Evolutionary conservation across 495 filamentous ascomycete genomes (phyloP).

Genomic region (Physcia stellaris): DNA sequence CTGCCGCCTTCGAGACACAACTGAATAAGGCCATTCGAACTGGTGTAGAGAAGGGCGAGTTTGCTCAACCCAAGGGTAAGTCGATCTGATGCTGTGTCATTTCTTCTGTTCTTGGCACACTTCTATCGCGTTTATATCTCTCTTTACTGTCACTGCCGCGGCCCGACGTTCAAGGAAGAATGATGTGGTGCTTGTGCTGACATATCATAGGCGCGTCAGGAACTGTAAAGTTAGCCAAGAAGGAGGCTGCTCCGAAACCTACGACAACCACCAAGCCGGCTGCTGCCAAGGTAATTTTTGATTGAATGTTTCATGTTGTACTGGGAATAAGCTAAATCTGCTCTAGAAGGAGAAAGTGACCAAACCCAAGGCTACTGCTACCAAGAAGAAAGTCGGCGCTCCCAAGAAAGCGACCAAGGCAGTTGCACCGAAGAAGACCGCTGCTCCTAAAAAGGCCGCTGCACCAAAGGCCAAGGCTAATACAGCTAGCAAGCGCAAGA

Average conservation of each 20-base stretch:
- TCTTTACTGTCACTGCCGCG: too few relatives aligned
- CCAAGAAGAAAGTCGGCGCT: constrained; percentile 38
- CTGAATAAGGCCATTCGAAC: constrained; percentile 87
- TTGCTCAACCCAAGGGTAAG: constrained; percentile 92
- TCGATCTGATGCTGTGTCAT: constrained; percentile 6
- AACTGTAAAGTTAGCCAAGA: constrained; percentile 93
- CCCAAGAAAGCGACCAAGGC: constrained; percentile 37
- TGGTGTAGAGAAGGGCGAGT: constrained; percentile 81
- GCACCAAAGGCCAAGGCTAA: constrained; percentile 37
- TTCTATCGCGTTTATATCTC: not conserved
- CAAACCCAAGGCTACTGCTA: constrained; percentile 36
- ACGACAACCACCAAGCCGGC: constrained; percentile 29
- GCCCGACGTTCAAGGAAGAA: too few relatives aligned
- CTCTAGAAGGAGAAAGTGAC: constrained; percentile 16
- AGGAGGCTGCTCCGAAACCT: constrained; percentile 42
- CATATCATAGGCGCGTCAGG: constrained; percentile 63
- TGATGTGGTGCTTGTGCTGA: not conserved
- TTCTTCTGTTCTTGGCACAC: not conserved
- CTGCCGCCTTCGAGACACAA: constrained; percentile 69
- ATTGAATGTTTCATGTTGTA: constrained; percentile 13
- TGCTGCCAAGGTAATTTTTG: constrained; percentile 29
- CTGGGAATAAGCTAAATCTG: constrained; percentile 13
- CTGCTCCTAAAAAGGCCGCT: constrained; percentile 26
- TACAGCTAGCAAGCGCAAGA: constrained; percentile 35
- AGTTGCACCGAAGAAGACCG: constrained; percentile 39